Base-by-base conservation (phyloP, 495 filamentous ascomycete genomes). In the Bacidia gigantensis region DNA sequence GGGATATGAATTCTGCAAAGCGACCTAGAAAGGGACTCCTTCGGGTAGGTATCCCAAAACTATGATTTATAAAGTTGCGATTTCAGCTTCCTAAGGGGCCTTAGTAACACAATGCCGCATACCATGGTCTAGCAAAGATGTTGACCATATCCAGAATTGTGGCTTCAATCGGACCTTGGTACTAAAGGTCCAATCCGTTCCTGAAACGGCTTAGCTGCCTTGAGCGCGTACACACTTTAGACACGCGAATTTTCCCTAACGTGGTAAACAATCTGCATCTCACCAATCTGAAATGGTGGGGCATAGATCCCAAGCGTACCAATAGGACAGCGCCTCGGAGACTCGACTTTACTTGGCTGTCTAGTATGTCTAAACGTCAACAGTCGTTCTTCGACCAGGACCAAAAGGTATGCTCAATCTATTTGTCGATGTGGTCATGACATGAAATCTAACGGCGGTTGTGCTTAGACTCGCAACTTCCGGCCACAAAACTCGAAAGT, bases 321-420 rank as follows among this genome's bases (percentile, higher is more conserved):
- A 54, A 42, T 54, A 41, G 3, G 22, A 54, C 7, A 2, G n/a
- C 22, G 18, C 1, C 9, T 12, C 23, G 41, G 14, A 44, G 3
- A 5, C 12, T 29, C 32, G 18, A 44, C 11, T 2, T 14, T 18
- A 26, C 11, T 20, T 29, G n/a, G 35, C 40, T 47, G 26, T 21
- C 42, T 35, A 47, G 3, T 2, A 72, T 71, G 69, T 60, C 69
- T 32, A 67, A 53, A 32, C 64, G 62, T 43, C 69, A 71, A 46
- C 68, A 62, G 54, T 71, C 69, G 24, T 73, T 73, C 67, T 72
- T 73, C 48, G 67, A 72, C 24, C 64, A 69, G 50, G 52, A 60
- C 3, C 50, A 20, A 11, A 59, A 54, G 53, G 59, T 56, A 47
- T 9, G 24, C n/a, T n/a, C 29, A 35, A 35, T 7, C 29, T 5